phyloP scores from a whole-genome alignment of 371 early-diverging fungal species.

The Parasitella parasitica region DNA sequence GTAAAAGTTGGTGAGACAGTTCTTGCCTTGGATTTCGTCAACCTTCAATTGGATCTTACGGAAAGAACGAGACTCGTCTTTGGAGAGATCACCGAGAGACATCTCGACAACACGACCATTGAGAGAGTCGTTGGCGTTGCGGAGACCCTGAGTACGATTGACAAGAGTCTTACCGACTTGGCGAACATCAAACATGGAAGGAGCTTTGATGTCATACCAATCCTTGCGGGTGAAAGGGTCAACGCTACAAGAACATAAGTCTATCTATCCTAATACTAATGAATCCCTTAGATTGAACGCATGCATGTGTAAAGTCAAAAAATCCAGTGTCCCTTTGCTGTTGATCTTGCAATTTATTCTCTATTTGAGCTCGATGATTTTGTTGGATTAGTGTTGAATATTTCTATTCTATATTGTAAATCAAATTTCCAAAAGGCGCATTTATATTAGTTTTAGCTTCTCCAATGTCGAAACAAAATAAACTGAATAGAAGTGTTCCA shows the following conservation, averaged over 20 bases:
- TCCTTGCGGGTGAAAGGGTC: slow-evolving; percentile 99
- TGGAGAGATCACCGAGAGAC: slow-evolving; percentile 96
- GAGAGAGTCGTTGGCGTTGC: slow-evolving; percentile 91
- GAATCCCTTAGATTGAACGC: background rate
- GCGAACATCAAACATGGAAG: slow-evolving; percentile 92
- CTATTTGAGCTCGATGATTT: too few relatives aligned
- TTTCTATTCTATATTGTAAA: too few relatives aligned
- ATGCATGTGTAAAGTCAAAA: background rate
- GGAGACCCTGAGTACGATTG: slow-evolving; percentile 98
- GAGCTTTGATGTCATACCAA: slow-evolving; percentile 99
- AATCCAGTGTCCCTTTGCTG: background rate
- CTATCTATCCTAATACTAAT: background rate
- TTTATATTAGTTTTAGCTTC: too few relatives aligned
- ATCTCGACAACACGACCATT: slow-evolving; percentile 96
- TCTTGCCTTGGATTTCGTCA: slow-evolving; percentile 98
- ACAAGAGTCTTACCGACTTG: slow-evolving; percentile 97
- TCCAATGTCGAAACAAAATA: too few relatives aligned
- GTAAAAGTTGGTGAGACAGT: slow-evolving; percentile 99
- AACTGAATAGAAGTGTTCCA: background rate
- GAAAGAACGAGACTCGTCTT: slow-evolving; percentile 93
- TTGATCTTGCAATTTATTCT: too few relatives aligned
- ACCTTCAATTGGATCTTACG: slow-evolving; percentile 99
- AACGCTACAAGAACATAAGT: slow-evolving; percentile 51
- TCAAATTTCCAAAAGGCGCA: too few relatives aligned
- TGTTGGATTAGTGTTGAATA: background rate